phyloP scores from a whole-genome alignment of 495 filamentous ascomycete genomes.

The Massariosphaeria phaeospora region DNA sequence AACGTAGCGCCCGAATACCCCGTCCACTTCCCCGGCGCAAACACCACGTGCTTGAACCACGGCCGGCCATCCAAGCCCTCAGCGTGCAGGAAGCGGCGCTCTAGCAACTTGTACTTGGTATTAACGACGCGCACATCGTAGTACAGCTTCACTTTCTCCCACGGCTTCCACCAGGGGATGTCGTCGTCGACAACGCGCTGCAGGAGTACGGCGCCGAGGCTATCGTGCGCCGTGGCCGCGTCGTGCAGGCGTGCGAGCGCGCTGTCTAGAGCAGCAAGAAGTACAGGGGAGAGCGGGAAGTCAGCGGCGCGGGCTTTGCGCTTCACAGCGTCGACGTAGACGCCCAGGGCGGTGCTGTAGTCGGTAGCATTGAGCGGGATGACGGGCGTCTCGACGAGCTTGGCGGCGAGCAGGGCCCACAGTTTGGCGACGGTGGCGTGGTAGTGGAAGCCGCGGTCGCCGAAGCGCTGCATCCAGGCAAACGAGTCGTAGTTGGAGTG shows the following conservation, averaged over 20 bases:
- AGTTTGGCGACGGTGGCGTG: conserved; percentile 59
- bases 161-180: conserved; percentile 75
- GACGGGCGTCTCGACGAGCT: conserved; percentile 41
- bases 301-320: conserved; percentile 36
- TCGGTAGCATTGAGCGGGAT: conserved; percentile 43
- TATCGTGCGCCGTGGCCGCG: conserved; percentile 51
- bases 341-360: conserved; percentile 37
- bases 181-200: conserved; percentile 46
- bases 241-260: conserved; percentile 48
- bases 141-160: conserved; percentile 59
- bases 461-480: conserved; percentile 67
- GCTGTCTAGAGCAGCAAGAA: conserved; percentile 47
- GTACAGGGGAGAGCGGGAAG: not conserved
- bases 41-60: conserved; percentile 69
- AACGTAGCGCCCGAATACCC: conserved; percentile 76
- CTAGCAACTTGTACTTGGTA: conserved; percentile 57
- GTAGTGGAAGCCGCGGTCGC: conserved; percentile 58
- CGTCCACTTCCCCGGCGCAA: conserved; percentile 77
- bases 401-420: conserved; percentile 46
- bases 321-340: conserved; percentile 53
- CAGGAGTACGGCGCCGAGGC: conserved; percentile 48
- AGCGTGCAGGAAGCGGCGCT: conserved; percentile 56
- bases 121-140: conserved; percentile 52
- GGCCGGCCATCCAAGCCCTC: conserved; percentile 54
- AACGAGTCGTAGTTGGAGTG: conserved; percentile 76